These are phyloP conservation scores for Fusarium penzigii DNA, from an alignment of 2,329 filamentous ascomycete genomes.

Conservation along the genomic window DNA sequence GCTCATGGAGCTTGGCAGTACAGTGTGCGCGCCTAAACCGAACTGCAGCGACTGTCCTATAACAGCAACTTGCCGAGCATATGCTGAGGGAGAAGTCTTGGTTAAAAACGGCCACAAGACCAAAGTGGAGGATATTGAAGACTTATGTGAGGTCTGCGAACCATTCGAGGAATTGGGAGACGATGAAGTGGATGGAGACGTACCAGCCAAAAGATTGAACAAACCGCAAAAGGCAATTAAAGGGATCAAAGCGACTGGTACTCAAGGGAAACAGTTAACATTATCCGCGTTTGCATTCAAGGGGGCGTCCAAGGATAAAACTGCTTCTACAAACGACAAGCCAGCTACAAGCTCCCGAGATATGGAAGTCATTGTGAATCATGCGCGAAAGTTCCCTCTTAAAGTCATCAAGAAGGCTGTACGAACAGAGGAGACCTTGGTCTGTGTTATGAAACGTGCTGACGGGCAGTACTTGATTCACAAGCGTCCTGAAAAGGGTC, in stretches of 20 bases:
- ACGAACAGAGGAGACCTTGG: slow-evolving; percentile 52
- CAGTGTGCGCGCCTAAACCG: slow-evolving; percentile 60
- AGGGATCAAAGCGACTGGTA: slow-evolving; percentile 10
- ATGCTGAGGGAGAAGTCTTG: slow-evolving; percentile 45
- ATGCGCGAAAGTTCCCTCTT: slow-evolving; percentile 53
- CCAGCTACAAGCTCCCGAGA: slow-evolving; percentile 15
- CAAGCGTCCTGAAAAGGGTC: slow-evolving; percentile 53
- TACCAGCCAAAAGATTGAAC: neutral
- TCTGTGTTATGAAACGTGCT: slow-evolving; percentile 50
- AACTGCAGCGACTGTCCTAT: slow-evolving; percentile 56
- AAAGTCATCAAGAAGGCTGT: slow-evolving; percentile 53
- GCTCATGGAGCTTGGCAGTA: slow-evolving; percentile 66
- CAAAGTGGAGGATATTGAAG: slow-evolving; percentile 48
- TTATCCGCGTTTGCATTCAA: slow-evolving; percentile 40
- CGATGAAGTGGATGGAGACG: slow-evolving; percentile 17
- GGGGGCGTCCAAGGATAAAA: slow-evolving; percentile 9
- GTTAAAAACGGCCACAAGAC: slow-evolving; percentile 19
- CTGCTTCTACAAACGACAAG: slow-evolving; percentile 9
- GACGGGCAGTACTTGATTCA: slow-evolving; percentile 51
- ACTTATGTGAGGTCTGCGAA: slow-evolving; percentile 50
- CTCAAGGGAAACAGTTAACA: slow-evolving; percentile 27
- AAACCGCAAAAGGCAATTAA: slow-evolving; percentile 12
- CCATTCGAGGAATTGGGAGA: slow-evolving; percentile 41
- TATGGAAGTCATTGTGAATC: slow-evolving; percentile 40
- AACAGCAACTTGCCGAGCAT: slow-evolving; percentile 51